Base-by-base conservation (phyloP, 345 rosid species). In the Brassica rapa region DNA sequence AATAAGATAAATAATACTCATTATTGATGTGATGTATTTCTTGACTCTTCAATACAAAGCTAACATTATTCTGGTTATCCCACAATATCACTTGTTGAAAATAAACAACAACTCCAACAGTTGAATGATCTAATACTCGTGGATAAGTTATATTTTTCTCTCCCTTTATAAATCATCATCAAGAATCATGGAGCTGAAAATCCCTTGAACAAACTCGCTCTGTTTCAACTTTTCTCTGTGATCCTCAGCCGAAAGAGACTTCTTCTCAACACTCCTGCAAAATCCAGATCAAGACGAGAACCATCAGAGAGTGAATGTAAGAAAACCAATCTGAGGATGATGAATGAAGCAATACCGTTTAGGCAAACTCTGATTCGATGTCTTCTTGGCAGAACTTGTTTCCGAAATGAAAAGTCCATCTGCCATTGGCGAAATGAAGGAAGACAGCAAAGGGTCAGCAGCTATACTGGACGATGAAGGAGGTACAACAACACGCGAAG, bases 371-470 rank as follows among this genome's bases (percentile, higher is more conserved):
- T 77, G 89, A 41, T 72, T 77, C 14, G 72, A 65, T 57, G 62
- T 68, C 83, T 86, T 88, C 89, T 88, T 89, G 77, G 77, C 70
- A 43, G 84, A 59, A 74, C 75, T 68, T 24, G 86, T 63, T 37
- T 83, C 87, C 1, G 69, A 35, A 53, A 69, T 78, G 15, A 80
- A 32, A 69, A 84, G 79, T 82, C 84, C 93, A 84, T 91, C 92
- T 73, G 75, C 83, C 79, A 89, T 80, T 7, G 97, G 98, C 74
- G 90, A 79, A 79, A 94, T 90, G 79, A 94, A 94, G 2, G 98
- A 92, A 43, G 97, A 94, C 43, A 94, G 71, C 84, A 92, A 77
- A 2, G 97, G 97, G 78, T 94, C 98, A 53, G 98, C 89, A n/a
- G 91, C 90, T 53, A 84, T 82, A 75, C 83, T 89, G 82, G 77